Evolutionary conservation across 208 protist species (phyloP).

Genomic region (Angomonas deanei): DNA sequence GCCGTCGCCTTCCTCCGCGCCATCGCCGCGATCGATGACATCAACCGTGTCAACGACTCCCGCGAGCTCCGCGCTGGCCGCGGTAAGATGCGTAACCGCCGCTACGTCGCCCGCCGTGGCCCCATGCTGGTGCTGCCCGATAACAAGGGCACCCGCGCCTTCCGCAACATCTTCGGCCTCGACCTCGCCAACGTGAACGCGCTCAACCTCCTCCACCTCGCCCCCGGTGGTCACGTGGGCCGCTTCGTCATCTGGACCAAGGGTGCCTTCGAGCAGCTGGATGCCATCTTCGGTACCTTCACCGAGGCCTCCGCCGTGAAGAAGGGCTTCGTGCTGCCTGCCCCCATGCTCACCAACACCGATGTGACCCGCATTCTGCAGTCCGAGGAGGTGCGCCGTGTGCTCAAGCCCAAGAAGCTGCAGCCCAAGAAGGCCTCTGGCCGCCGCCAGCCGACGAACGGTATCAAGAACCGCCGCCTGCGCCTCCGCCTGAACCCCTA

Average conservation of each 20-base stretch:
- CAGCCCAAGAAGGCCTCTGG: slow-evolving; percentile 44
- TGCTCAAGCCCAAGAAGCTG: slow-evolving; percentile 54
- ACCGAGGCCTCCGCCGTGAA: slow-evolving; percentile 80
- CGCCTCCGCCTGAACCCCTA: slow-evolving; percentile 74
- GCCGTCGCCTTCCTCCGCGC: slow-evolving; percentile 92
- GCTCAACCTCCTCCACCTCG: slow-evolving; percentile 98
- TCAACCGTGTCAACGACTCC: slow-evolving; percentile 90
- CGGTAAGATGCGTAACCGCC: slow-evolving; percentile 97
- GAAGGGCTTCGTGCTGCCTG: slow-evolving; percentile 67
- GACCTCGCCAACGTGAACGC: slow-evolving; percentile 90
- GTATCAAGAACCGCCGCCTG: slow-evolving; percentile 77
- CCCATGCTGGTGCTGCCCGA: slow-evolving; percentile 96
- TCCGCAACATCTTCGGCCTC: slow-evolving; percentile 97
- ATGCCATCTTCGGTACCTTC: slow-evolving; percentile 95
- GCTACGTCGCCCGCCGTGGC: slow-evolving; percentile 92
- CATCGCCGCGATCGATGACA: slow-evolving; percentile 92
- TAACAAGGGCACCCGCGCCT: slow-evolving; percentile 87
- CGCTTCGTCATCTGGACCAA: slow-evolving; percentile 99
- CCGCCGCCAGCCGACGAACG: slow-evolving; percentile 51
- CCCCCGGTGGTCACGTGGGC: slow-evolving; percentile 98
- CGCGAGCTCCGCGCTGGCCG: slow-evolving; percentile 90
- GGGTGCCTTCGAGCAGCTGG: slow-evolving; percentile 96
- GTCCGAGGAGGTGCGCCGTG: slow-evolving; percentile 57
- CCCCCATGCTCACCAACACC: slow-evolving; percentile 52
- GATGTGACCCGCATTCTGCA: slow-evolving; percentile 66